These are phyloP conservation scores for Tricholoma bakamatsutake DNA, from an alignment of 768 basidiomycete species.

Conservation along the genomic window DNA sequence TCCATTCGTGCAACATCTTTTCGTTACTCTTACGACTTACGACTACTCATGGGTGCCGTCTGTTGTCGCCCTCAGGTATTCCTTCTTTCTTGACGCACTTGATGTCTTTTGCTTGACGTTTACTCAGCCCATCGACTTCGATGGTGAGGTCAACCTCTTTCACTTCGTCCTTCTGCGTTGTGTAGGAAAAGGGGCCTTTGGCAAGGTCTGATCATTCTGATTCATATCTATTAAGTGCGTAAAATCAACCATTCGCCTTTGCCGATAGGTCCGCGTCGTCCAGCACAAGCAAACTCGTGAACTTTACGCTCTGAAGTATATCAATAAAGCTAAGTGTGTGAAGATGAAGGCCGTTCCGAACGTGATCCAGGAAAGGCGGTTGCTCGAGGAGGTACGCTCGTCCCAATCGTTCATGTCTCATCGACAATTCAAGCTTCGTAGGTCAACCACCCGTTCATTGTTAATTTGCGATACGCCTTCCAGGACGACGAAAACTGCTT, in stretches of 20 bases:
- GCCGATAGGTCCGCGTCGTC: conserved; percentile 86
- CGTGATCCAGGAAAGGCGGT: conserved; percentile 90
- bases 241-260: not conserved
- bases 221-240: not conserved
- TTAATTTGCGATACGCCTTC: conserved; percentile 93
- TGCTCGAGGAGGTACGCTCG: conserved; percentile 83
- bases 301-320: conserved; percentile 97
- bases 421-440: conserved; percentile 22
- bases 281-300: conserved; percentile 99
- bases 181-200: conserved; percentile 98
- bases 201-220: conserved; percentile 60
- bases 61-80: conserved; percentile 80
- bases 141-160: conserved; percentile 93
- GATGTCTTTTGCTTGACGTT: not conserved
- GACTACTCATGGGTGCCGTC: conserved; percentile 65
- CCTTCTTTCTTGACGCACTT: conserved; percentile 7
- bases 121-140: conserved; percentile 85
- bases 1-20: not conserved
- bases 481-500: conserved; percentile 99
- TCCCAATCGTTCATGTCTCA: not conserved
- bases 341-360: conserved; percentile 99
- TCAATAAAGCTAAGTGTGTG: conserved; percentile 96
- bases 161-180: conserved; percentile 93
- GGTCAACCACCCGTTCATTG: conserved; percentile 95
- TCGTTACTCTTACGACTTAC: conserved; percentile 23